Evolutionary conservation across 257 asterid species (phyloP).

Genomic region (Lithospermum erythrorhizon): DNA sequence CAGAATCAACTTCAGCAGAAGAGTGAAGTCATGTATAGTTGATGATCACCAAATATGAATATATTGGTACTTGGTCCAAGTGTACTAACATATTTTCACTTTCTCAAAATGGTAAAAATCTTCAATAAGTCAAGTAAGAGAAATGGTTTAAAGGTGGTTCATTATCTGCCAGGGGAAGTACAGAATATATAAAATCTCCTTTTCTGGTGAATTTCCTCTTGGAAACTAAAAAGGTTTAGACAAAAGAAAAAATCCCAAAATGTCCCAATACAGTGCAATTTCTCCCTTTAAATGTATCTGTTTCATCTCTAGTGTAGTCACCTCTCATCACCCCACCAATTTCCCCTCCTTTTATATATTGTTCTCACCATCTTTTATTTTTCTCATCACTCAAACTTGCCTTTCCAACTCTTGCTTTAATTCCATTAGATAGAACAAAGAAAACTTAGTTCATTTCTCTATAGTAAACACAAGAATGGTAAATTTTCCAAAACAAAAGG

Average conservation of each 20-base stretch:
- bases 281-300: background rate
- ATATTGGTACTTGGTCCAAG: slow-evolving; percentile 2
- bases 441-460: slow-evolving; percentile 6
- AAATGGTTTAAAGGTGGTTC: background rate
- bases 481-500: slow-evolving; percentile 24
- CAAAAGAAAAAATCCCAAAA: background rate
- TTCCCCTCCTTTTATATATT: slow-evolving; percentile 28
- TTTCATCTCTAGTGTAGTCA: background rate
- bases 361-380: slow-evolving; percentile 17
- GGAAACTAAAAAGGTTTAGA: background rate
- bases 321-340: slow-evolving; percentile 3
- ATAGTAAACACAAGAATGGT: slow-evolving; percentile 16
- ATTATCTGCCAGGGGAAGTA: slow-evolving; percentile 8
- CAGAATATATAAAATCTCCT: background rate
- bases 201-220: slow-evolving; percentile 2
- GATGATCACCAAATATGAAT: slow-evolving; percentile 24
- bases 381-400: slow-evolving; percentile 8
- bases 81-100: background rate
- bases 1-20: slow-evolving; percentile 20
- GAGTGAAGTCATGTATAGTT: background rate
- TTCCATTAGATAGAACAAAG: slow-evolving; percentile 2
- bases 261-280: background rate
- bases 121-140: slow-evolving; percentile 3
- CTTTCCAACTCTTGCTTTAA: slow-evolving; percentile 14
- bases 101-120: slow-evolving; percentile 13